These are phyloP conservation scores for Pythium brachiatum DNA, from an alignment of 352 stramenopile genomes.

Conservation along the genomic window DNA sequence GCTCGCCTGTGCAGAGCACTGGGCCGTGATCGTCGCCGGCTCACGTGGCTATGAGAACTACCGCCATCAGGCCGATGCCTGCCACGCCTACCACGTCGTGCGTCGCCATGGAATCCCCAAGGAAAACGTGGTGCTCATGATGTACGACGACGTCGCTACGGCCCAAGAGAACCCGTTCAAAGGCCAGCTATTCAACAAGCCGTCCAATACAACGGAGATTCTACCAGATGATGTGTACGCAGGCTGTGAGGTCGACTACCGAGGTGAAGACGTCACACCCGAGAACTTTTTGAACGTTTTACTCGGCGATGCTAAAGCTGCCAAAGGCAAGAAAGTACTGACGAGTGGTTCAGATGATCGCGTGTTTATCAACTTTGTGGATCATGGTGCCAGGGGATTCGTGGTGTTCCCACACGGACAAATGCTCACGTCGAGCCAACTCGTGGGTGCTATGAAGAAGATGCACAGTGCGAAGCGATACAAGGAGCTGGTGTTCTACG, in stretches of 20 bases:
- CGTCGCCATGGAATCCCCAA: constrained; percentile 80
- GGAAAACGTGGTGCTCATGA: constrained; percentile 92
- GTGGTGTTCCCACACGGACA: constrained; percentile 81
- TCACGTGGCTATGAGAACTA: constrained; percentile 91
- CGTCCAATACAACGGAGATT: constrained; percentile 35
- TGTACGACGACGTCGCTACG: constrained; percentile 89
- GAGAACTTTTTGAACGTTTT: constrained; percentile 89
- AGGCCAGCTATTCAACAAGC: constrained; percentile 90
- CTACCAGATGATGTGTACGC: constrained; percentile 83
- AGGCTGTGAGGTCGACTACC: constrained; percentile 78
- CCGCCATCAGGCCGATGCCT: constrained; percentile 88
- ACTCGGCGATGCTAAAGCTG: constrained; percentile 58
- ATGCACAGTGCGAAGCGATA: constrained; percentile 88
- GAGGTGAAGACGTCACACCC: constrained; percentile 71
- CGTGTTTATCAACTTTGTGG: constrained; percentile 92
- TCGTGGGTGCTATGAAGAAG: constrained; percentile 64
- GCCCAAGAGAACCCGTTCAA: constrained; percentile 80
- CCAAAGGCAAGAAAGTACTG: constrained; percentile 75
- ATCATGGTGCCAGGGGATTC: constrained; percentile 86
- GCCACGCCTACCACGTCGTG: constrained; percentile 91
- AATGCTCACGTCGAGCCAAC: constrained; percentile 59
- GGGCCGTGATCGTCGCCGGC: constrained; percentile 89
- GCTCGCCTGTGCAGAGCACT: constrained; percentile 59
- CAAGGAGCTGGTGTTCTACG: constrained; percentile 92
- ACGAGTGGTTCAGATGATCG: constrained; percentile 77